Base-by-base conservation (phyloP, 345 rosid genomes). In the Luvunga scandens region DNA sequence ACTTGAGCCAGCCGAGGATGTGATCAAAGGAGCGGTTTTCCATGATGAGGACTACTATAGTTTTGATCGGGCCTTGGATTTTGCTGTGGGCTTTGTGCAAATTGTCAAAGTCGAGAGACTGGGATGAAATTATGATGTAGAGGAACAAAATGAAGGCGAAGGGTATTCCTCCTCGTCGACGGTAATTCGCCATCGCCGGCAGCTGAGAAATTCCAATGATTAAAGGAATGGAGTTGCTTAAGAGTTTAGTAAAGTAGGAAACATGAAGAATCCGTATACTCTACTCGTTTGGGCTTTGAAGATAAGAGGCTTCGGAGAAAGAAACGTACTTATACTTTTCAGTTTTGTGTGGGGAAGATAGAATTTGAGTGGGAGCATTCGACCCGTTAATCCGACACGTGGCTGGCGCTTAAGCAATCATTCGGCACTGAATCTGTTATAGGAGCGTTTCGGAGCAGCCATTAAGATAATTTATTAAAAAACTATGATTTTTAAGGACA, bases 11-110 rank as follows among this genome's bases (percentile, higher is more conserved):
- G 21, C 99, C 99, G 18, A 95, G 84, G 70, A 93, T 80, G 79
- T 95, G 99, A 80, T 95, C 99, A 74, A 95, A 93, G 72, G 98
- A 95, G 73, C 99, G 98, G 78, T 94, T 96, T 86, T 96, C 99
- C 99, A 97, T 97, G 24, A 97, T 95, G 24, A 97, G 66, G 48
- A 97, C 87, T 61, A 97, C 98, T 34, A 94, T 55, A 83, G 99
- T 97, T 83, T 94, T 97, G 80, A 97, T 91, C 48, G 98, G 99
- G 21, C 99, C 98, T 77, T 91, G 57, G 89, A 94, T 86, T 76
- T 76, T 85, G 78, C 83, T 89, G 27, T 85, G 89, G 30, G 70
- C 53, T 72, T 82, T 85, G 22, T 64, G 82, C 18, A 78, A 77
- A 33, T 63, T 72, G 3, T 84, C 74, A 31, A 83, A 79, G 28